Evolutionary conservation across 345 rosid genomes (phyloP).

Genomic region (Salix viminalis): DNA sequence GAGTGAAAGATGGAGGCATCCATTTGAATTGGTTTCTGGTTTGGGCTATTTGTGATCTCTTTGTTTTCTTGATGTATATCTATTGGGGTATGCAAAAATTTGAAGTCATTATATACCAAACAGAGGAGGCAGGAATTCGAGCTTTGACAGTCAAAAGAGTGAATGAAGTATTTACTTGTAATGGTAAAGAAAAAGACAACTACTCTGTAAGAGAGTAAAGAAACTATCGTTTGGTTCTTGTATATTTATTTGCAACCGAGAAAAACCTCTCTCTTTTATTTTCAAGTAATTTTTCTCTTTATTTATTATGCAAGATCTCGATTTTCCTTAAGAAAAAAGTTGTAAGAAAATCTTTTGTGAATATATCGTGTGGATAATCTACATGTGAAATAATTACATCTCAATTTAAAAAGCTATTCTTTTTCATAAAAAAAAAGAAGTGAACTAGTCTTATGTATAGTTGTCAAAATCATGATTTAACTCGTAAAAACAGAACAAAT

Average conservation of each 20-base stretch:
- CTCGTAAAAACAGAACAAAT: too few species aligned
- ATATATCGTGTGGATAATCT: too few species aligned
- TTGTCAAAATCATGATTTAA: too few species aligned
- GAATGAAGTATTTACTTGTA: not conserved
- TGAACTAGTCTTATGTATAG: too few species aligned
- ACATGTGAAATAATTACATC: not conserved
- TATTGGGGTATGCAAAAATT: not conserved
- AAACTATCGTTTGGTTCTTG: too few species aligned
- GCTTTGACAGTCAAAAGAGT: not conserved
- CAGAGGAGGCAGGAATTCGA: not conserved
- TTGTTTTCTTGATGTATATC: not conserved
- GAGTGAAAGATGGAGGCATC: conserved; percentile 40
- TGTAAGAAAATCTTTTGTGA: not conserved
- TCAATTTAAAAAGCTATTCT: not conserved
- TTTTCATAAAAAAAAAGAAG: too few species aligned
- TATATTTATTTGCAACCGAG: too few species aligned
- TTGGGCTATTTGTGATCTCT: not conserved
- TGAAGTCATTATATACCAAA: conserved; percentile 28
- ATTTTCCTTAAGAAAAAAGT: too few species aligned
- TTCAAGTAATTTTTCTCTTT: not conserved
- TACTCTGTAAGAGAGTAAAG: too few species aligned
- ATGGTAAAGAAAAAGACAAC: too few species aligned
- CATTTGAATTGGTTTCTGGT: conserved; percentile 26
- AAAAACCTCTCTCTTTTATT: too few species aligned
- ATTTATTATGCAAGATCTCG: not conserved